These are phyloP conservation scores for Pyrenopolyporus hunteri DNA, from an alignment of 495 filamentous ascomycete species.

Conservation along the genomic window DNA sequence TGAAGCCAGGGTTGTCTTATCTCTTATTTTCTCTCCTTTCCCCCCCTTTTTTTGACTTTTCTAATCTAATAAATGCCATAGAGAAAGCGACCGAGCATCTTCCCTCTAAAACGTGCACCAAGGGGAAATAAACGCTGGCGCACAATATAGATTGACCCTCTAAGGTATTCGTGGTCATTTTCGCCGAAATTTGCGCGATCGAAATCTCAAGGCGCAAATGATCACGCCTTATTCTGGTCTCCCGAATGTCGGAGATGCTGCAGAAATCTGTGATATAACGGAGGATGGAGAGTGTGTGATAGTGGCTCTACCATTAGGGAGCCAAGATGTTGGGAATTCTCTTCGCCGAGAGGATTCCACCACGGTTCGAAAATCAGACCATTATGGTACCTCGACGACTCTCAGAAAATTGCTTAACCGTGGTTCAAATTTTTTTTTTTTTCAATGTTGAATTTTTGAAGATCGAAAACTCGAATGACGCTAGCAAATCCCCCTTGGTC, in stretches of 20 bases:
- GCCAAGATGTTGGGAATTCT: conserved; percentile 5
- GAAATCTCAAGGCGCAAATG: background rate
- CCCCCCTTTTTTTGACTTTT: background rate
- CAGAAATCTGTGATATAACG: conserved; percentile 1
- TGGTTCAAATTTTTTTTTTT: conserved; percentile 14
- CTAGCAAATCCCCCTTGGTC: background rate
- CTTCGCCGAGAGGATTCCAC: conserved; percentile 10
- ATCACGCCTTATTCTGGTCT: background rate
- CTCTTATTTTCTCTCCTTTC: no score
- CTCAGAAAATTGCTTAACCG: conserved; percentile 15
- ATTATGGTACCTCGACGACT: conserved; percentile 9
- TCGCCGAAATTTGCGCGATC: background rate
- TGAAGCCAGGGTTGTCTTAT: background rate
- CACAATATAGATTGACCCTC: background rate
- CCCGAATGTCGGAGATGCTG: background rate
- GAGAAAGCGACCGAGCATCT: background rate
- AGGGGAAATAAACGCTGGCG: background rate
- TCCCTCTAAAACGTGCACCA: background rate
- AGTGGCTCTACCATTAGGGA: background rate
- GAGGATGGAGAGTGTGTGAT: conserved; percentile 3
- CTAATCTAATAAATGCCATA: background rate
- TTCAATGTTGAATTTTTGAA: background rate
- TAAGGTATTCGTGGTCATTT: background rate
- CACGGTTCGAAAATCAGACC: conserved; percentile 1
- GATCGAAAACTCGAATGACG: background rate